A percentile compares a stretch with the other conserved stretches of the same genome.
phyloP scores from a whole-genome alignment of 352 stramenopile genomes.

The Vaucheria bursata region DNA sequence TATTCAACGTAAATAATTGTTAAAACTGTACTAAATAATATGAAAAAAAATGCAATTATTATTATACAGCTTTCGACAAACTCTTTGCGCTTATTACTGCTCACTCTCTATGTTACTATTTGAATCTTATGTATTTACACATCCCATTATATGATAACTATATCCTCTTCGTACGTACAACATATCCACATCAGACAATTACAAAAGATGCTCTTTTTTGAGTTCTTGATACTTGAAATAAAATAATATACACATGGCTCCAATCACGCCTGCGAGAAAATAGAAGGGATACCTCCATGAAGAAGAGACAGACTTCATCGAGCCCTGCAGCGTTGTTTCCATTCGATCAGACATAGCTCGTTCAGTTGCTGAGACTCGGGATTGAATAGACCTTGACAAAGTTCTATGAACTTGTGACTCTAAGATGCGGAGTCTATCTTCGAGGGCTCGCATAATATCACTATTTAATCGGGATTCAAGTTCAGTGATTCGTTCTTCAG shows the following conservation, averaged over 20 bases:
- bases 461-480: background rate
- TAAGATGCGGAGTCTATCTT: background rate
- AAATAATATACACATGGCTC: background rate
- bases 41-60: too few relatives aligned
- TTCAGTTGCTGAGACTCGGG: background rate
- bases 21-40: too few relatives aligned
- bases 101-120: too few relatives aligned
- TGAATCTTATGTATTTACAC: too few relatives aligned
- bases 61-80: too few relatives aligned
- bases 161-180: too few relatives aligned
- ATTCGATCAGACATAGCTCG: background rate
- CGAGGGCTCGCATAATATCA: background rate
- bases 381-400: background rate
- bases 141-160: too few relatives aligned
- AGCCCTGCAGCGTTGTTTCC: background rate
- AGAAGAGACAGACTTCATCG: background rate
- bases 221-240: constrained; percentile 3
- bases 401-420: background rate
- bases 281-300: background rate
- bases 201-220: constrained; percentile 1
- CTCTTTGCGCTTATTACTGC: too few relatives aligned
- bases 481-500: background rate
- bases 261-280: background rate
- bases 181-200: too few relatives aligned
- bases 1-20: too few relatives aligned